Conservation (phyloP, 805 yeast species). For the Wickerhamiella domercqiae region DNA sequence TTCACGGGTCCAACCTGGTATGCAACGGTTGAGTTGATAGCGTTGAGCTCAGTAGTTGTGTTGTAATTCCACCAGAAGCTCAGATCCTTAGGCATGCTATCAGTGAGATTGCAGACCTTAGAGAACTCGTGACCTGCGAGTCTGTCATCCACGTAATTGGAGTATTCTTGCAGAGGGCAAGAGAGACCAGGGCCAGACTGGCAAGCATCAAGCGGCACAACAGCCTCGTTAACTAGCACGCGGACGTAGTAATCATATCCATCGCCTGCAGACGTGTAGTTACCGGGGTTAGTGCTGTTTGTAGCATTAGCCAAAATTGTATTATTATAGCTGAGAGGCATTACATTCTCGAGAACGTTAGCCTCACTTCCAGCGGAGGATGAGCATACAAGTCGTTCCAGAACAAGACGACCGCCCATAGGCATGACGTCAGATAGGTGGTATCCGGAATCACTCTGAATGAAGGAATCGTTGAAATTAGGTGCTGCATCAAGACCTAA, state of each 20-base stretch:
- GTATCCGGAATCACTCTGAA: slow-evolving; percentile 34
- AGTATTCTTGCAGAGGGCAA: slow-evolving; percentile 23
- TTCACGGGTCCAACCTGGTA: slow-evolving; percentile 3
- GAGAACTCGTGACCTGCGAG: slow-evolving; percentile 4
- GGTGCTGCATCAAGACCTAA: slow-evolving; percentile 29
- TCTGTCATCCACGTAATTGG: slow-evolving; percentile 6
- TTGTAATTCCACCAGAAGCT: slow-evolving; percentile 2
- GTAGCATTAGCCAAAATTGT: slow-evolving; percentile 6
- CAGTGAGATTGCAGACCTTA: slow-evolving; percentile 4
- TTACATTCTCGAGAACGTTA: too few relatives aligned
- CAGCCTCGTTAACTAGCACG: slow-evolving; percentile 36
- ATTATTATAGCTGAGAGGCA: too few relatives aligned
- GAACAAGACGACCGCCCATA: slow-evolving; percentile 16
- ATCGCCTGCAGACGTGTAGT: not conserved
- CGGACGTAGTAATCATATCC: slow-evolving; percentile 27
- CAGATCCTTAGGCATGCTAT: slow-evolving; percentile 1
- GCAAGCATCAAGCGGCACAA: slow-evolving; percentile 33
- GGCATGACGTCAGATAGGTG: slow-evolving; percentile 27
- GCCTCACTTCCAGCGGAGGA: too few relatives aligned
- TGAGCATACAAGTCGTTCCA: slow-evolving; percentile 27
- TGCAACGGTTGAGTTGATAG: slow-evolving; percentile 2
- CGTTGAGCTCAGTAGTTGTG: slow-evolving; percentile 1
- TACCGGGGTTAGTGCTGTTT: slow-evolving; percentile 9
- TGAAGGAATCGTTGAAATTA: slow-evolving; percentile 24
- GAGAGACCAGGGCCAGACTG: slow-evolving; percentile 35